A percentile compares a stretch with the other conserved stretches of the same genome.
These are phyloP conservation scores for Clonostachys sp. DNA, from an alignment of 2,329 filamentous ascomycete species.

Conservation along the genomic window DNA sequence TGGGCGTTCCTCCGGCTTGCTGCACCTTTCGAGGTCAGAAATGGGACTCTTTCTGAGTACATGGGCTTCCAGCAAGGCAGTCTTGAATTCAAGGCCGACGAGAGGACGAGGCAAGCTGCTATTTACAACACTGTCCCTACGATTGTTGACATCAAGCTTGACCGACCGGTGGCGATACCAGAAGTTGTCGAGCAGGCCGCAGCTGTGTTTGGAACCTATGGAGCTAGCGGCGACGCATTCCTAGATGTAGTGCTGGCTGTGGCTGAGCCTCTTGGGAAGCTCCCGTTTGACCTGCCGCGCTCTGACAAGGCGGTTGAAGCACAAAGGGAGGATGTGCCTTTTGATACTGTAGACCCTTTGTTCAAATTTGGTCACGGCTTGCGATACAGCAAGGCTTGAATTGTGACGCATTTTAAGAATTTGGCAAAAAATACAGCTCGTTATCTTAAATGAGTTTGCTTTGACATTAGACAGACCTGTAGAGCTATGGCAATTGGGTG, in stretches of 20 bases:
- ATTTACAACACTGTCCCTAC: slow-evolving; percentile 30
- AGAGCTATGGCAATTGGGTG: too few relatives aligned
- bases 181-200: slow-evolving; percentile 29
- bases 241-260: slow-evolving; percentile 33
- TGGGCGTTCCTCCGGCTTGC: slow-evolving; percentile 30
- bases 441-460: too few relatives aligned
- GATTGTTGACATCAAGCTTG: slow-evolving; percentile 34
- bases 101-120: slow-evolving; percentile 12
- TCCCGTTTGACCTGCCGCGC: slow-evolving; percentile 35
- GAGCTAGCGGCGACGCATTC: slow-evolving; percentile 29
- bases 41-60: slow-evolving; percentile 20
- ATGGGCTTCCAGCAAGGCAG: slow-evolving; percentile 25
- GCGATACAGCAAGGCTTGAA: slow-evolving; percentile 16
- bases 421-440: too few relatives aligned
- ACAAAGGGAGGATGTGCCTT: slow-evolving; percentile 16
- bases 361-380: slow-evolving; percentile 23
- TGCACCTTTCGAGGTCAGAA: slow-evolving; percentile 17
- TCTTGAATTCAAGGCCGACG: slow-evolving; percentile 25
- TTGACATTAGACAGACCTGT: too few relatives aligned
- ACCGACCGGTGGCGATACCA: slow-evolving; percentile 33
- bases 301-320: slow-evolving; percentile 34
- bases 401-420: too few relatives aligned
- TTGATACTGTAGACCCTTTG: slow-evolving; percentile 16
- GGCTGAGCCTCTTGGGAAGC: slow-evolving; percentile 10
- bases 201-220: slow-evolving; percentile 31